phyloP scores from a whole-genome alignment of 257 asterid genomes.

The Przewalskia tangutica region DNA sequence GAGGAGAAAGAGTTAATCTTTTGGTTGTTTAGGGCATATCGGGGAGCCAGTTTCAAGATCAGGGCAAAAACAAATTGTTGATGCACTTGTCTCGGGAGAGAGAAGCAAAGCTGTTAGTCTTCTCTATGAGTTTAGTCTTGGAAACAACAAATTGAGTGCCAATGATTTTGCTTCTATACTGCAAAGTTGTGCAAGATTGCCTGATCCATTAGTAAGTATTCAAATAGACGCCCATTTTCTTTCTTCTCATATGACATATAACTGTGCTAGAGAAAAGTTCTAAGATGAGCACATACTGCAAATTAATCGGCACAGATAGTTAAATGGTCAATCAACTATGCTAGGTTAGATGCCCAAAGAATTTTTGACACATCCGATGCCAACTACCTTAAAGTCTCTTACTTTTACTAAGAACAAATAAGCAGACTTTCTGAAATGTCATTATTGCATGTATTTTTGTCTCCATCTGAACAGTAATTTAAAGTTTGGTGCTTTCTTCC shows the following conservation, averaged over 20 bases:
- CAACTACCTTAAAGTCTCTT: background rate
- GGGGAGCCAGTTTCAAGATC: slow-evolving; percentile 14
- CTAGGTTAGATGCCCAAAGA: background rate
- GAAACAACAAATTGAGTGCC: slow-evolving; percentile 30
- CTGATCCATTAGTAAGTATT: slow-evolving; percentile 68
- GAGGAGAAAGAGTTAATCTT: background rate
- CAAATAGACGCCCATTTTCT: background rate
- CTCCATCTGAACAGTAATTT: background rate
- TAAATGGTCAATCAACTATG: background rate
- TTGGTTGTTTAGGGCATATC: slow-evolving; percentile 26
- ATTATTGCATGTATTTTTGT: background rate
- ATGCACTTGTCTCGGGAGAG: slow-evolving; percentile 57
- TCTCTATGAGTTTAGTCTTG: slow-evolving; percentile 39
- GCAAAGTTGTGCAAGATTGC: slow-evolving; percentile 53
- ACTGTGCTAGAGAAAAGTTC: background rate
- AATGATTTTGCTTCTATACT: slow-evolving; percentile 49
- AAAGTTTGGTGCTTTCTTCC: background rate
- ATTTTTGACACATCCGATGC: background rate
- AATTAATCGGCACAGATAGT: background rate
- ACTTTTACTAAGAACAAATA: background rate
- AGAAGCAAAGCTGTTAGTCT: slow-evolving; percentile 57
- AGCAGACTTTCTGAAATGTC: background rate
- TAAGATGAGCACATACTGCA: background rate
- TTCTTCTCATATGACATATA: background rate
- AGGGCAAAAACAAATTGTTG: slow-evolving; percentile 40